These are phyloP conservation scores for Neocatenulostroma microsporum DNA, from an alignment of 2,329 filamentous ascomycete genomes.

Conservation along the genomic window DNA sequence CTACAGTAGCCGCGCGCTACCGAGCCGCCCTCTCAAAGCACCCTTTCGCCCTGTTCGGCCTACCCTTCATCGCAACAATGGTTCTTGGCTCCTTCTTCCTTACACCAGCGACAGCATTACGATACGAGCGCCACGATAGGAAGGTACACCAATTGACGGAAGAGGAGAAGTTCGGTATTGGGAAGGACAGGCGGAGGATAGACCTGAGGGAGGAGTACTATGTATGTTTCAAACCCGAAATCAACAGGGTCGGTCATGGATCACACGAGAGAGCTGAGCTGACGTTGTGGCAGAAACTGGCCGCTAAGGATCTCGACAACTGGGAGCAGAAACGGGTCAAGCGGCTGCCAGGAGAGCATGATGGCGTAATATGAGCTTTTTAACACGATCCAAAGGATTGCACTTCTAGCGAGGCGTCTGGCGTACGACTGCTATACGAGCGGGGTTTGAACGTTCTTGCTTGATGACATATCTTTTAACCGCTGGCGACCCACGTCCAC, in stretches of 20 bases:
- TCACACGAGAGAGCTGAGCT: conserved; percentile 22
- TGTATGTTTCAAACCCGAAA: no score
- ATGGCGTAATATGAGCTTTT: conserved; percentile 60
- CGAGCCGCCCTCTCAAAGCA: conserved; percentile 65
- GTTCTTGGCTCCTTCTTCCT: conserved; percentile 88
- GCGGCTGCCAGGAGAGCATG: conserved; percentile 78
- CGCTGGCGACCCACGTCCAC: no score
- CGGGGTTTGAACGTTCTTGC: no score
- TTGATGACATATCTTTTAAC: no score
- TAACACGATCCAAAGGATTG: no score
- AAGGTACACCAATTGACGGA: conserved; percentile 77
- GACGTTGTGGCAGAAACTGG: conserved; percentile 52
- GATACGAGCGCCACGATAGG: conserved; percentile 88
- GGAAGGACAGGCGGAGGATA: conserved; percentile 61
- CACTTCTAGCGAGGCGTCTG: conserved; percentile 2
- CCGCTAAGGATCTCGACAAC: conserved; percentile 83
- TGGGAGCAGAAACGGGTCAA: conserved; percentile 97
- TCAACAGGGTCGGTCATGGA: no score
- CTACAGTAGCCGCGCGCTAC: conserved; percentile 67
- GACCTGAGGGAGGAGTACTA: conserved; percentile 84
- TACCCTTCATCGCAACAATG: conserved; percentile 86
- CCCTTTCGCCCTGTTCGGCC: conserved; percentile 86
- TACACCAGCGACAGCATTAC: conserved; percentile 84
- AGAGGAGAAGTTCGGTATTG: conserved; percentile 78
- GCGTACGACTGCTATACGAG: no score